Evolutionary conservation across 768 basidiomycete species (phyloP).

Genomic region (Lyophyllum semitale): DNA sequence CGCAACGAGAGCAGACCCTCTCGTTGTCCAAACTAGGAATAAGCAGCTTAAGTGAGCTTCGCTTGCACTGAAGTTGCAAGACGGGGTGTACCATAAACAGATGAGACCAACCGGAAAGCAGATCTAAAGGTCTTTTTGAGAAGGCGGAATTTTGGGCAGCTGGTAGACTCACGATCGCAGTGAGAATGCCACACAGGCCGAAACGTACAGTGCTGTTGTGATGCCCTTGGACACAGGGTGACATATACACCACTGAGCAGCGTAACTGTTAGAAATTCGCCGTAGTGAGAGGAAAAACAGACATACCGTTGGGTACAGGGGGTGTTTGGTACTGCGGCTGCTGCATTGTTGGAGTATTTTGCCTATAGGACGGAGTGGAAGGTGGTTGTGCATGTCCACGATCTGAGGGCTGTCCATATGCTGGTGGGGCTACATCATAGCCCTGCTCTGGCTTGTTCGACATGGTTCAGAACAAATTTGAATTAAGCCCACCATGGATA

Average conservation of each 20-base stretch:
- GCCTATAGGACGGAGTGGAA: constrained; percentile 1
- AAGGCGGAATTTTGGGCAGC: not conserved
- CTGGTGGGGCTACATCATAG: constrained; percentile 4
- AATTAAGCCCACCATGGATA: not conserved
- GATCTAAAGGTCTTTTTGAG: constrained; percentile 12
- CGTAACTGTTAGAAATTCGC: not conserved
- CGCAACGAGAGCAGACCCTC: constrained; percentile 31
- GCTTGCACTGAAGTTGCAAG: not conserved
- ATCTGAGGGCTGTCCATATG: constrained; percentile 4
- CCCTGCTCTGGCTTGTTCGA: constrained; percentile 6
- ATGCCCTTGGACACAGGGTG: constrained; percentile 25
- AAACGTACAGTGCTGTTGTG: constrained; percentile 25
- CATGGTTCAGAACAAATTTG: constrained; percentile 6
- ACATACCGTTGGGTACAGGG: constrained; percentile 6
- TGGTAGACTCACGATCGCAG: constrained; percentile 22
- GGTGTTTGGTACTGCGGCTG: constrained; percentile 11
- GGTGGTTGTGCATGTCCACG: not conserved
- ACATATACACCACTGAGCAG: constrained; percentile 15
- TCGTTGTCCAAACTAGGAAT: constrained; percentile 29
- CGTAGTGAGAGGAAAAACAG: not conserved
- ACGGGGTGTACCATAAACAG: constrained; percentile 24
- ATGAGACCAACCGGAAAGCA: constrained; percentile 27
- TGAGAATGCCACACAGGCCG: constrained; percentile 30
- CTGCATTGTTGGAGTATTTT: not conserved
- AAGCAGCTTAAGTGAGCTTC: not conserved